These are phyloP conservation scores for Skeletonema grethae DNA, from an alignment of 108 stramenopile genomes.

Conservation along the genomic window DNA sequence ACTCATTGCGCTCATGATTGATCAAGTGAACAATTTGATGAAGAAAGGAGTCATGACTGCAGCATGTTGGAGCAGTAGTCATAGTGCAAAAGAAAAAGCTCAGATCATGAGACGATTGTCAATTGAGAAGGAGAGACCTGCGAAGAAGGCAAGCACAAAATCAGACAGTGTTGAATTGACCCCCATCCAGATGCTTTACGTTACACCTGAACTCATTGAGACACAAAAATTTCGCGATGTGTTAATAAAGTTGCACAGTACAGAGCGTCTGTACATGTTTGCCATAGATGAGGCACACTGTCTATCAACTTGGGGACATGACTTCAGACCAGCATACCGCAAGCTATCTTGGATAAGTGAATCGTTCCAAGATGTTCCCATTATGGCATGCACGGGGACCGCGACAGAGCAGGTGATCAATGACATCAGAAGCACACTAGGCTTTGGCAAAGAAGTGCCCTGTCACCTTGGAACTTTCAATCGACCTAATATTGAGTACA, in stretches of 20 bases:
- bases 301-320: slow-evolving; percentile 83
- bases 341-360: slow-evolving; percentile 70
- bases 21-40: slow-evolving; percentile 86
- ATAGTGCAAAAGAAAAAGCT: slow-evolving; percentile 55
- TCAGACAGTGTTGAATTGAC: slow-evolving; percentile 1
- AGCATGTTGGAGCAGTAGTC: slow-evolving; percentile 55
- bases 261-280: slow-evolving; percentile 73
- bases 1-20: slow-evolving; percentile 93
- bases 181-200: slow-evolving; percentile 84
- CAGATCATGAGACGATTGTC: slow-evolving; percentile 55
- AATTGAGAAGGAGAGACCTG: slow-evolving; percentile 16
- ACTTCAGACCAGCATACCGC: slow-evolving; percentile 59
- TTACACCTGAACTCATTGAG: slow-evolving; percentile 94
- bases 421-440: slow-evolving; percentile 75
- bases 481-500: slow-evolving; percentile 92
- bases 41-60: slow-evolving; percentile 69
- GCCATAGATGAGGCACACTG: slow-evolving; percentile 99
- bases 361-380: slow-evolving; percentile 81
- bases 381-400: slow-evolving; percentile 89
- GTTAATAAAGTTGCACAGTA: slow-evolving; percentile 63
- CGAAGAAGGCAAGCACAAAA: slow-evolving; percentile 20
- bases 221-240: slow-evolving; percentile 72
- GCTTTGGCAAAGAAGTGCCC: slow-evolving; percentile 41
- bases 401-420: slow-evolving; percentile 86
- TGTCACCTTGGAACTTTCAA: slow-evolving; percentile 83